Conservation (phyloP, 805 yeast species). For the Kluyveromyces siamensis region DNA sequence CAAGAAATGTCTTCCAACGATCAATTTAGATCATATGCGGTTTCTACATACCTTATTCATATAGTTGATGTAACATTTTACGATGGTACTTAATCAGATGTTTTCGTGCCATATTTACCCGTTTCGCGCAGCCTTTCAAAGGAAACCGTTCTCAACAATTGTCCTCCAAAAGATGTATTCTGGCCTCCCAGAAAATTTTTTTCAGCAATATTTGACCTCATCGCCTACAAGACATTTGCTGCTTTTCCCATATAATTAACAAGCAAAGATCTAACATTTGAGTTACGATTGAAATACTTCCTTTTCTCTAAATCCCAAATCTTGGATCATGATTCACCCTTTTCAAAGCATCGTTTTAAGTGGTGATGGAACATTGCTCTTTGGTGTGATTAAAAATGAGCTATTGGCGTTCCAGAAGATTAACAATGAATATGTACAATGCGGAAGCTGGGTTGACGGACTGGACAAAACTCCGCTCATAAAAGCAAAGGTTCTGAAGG, state of each 20-base stretch:
- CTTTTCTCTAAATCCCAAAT: too few species aligned
- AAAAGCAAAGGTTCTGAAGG: conserved; percentile 40
- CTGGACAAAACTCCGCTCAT: conserved; percentile 39
- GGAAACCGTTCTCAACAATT: background rate
- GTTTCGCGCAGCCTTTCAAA: background rate
- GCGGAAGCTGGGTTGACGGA: conserved; percentile 56
- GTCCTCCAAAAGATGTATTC: background rate
- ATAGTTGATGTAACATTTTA: background rate
- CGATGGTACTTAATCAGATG: background rate
- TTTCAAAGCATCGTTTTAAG: conserved; percentile 48
- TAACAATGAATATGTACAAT: conserved; percentile 11
- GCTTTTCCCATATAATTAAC: background rate
- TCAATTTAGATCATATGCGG: background rate
- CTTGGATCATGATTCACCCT: conserved; percentile 52
- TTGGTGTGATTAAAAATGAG: conserved; percentile 49
- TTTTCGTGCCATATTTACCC: background rate
- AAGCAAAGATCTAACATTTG: too few species aligned
- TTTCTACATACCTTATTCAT: background rate
- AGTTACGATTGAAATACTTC: too few species aligned
- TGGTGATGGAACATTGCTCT: conserved; percentile 38
- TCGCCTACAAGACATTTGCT: background rate
- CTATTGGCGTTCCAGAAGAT: conserved; percentile 46
- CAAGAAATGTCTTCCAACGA: background rate
- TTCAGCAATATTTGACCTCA: background rate
- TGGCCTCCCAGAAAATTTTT: background rate